These are phyloP conservation scores for Ceratocystis alfenasii DNA, from an alignment of 2,329 filamentous ascomycete genomes.

Conservation along the genomic window DNA sequence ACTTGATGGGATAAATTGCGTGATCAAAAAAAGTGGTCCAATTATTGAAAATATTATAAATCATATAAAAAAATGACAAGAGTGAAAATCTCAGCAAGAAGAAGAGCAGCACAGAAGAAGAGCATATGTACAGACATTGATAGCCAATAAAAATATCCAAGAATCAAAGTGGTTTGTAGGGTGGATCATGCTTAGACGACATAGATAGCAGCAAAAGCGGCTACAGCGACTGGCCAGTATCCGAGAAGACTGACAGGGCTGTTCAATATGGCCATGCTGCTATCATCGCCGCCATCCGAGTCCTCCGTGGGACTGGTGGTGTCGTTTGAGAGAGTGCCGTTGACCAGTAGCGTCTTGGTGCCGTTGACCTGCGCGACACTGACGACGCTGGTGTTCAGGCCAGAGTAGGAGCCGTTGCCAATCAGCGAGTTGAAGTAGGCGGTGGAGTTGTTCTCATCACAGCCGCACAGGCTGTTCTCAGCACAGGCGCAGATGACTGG, in stretches of 20 bases:
- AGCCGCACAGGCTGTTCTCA: slow-evolving; percentile 42
- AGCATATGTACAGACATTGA: not conserved
- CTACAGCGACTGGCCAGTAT: slow-evolving; percentile 40
- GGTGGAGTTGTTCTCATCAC: slow-evolving; percentile 54
- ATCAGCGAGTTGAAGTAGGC: slow-evolving; percentile 50
- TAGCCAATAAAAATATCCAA: not conserved
- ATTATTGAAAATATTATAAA: too few species aligned
- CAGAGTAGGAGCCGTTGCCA: slow-evolving; percentile 49
- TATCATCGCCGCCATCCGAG: slow-evolving; percentile 25
- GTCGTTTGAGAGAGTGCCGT: slow-evolving; percentile 62
- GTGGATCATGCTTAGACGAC: slow-evolving; percentile 6
- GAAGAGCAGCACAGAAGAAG: not conserved
- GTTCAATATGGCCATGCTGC: slow-evolving; percentile 30
- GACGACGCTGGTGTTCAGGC: slow-evolving; percentile 50
- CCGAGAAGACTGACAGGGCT: slow-evolving; percentile 30
- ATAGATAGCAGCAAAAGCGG: slow-evolving; percentile 35
- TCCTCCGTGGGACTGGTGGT: slow-evolving; percentile 38
- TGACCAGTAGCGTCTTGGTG: slow-evolving; percentile 53
- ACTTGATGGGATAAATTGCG: too few species aligned
- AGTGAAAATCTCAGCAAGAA: not conserved
- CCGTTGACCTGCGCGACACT: slow-evolving; percentile 47
- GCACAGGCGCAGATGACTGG: slow-evolving; percentile 41
- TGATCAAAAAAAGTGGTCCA: too few species aligned
- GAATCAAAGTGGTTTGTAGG: not conserved
- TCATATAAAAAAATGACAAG: not conserved